Conservation (phyloP, 2,329 filamentous ascomycete species). For the Apiospora sp. region DNA sequence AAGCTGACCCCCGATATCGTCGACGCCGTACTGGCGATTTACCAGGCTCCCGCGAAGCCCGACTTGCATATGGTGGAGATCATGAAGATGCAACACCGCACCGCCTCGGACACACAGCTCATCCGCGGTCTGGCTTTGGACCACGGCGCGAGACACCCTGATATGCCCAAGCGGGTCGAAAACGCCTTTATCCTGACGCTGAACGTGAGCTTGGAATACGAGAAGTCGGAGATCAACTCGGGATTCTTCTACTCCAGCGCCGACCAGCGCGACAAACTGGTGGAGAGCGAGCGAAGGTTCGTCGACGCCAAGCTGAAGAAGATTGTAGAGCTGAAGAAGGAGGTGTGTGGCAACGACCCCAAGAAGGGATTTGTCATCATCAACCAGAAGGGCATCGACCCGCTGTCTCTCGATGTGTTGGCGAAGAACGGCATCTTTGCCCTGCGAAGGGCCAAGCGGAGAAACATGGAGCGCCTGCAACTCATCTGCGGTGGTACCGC, state of each 20-base stretch:
- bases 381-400: constrained; percentile 99
- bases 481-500: constrained; percentile 89
- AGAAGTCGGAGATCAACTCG: constrained; percentile 99
- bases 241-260: constrained; percentile 98
- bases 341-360: constrained; percentile 90
- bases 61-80: constrained; percentile 99
- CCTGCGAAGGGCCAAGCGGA: constrained; percentile 91
- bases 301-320: constrained; percentile 96
- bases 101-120: constrained; percentile 93
- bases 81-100: constrained; percentile 99
- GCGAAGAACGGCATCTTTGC: constrained; percentile 99
- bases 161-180: constrained; percentile 96
- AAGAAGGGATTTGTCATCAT: constrained; percentile 98
- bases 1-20: constrained; percentile 95
- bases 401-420: constrained; percentile 91
- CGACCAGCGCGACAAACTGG: constrained; percentile 95
- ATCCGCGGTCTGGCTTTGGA: constrained; percentile 93
- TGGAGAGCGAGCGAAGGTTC: constrained; percentile 95
- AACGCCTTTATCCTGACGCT: constrained; percentile 95
- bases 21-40: constrained; percentile 94
- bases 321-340: constrained; percentile 97
- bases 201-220: constrained; percentile 97
- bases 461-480: constrained; percentile 99
- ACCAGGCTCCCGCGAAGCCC: constrained; percentile 87
- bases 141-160: constrained; percentile 94